Percentiles rank a stretch among this genome's conserved stretches.
Evolutionary conservation across 345 rosid species (phyloP).

Genomic region (Iberis pinnata): DNA sequence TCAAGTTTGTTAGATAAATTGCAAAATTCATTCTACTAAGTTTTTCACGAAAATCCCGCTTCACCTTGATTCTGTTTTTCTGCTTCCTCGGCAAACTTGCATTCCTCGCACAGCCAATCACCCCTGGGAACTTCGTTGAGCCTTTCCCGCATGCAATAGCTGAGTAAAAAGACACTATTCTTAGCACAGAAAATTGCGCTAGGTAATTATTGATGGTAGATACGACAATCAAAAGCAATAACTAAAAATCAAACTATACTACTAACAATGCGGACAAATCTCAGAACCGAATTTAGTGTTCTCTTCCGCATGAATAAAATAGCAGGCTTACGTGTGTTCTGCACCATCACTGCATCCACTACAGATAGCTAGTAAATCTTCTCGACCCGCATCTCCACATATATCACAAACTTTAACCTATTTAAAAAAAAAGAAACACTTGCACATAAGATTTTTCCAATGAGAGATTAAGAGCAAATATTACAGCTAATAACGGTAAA

Average conservation of each 20-base stretch:
- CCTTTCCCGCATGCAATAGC: slow-evolving; percentile 97
- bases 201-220: slow-evolving; percentile 10
- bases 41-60: slow-evolving; percentile 17
- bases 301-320: slow-evolving; percentile 8
- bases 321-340: slow-evolving; percentile 86
- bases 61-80: slow-evolving; percentile 68
- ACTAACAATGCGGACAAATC: slow-evolving; percentile 7
- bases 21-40: slow-evolving; percentile 5
- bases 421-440: slow-evolving; percentile 22
- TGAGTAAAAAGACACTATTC: slow-evolving; percentile 32
- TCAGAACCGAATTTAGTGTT: slow-evolving; percentile 3
- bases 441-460: neutral
- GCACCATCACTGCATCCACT: slow-evolving; percentile 94
- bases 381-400: slow-evolving; percentile 99
- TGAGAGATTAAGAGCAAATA: neutral
- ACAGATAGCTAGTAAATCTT: slow-evolving; percentile 91
- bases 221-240: slow-evolving; percentile 2
- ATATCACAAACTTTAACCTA: slow-evolving; percentile 99
- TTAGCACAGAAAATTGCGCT: slow-evolving; percentile 11
- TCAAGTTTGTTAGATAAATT: slow-evolving; percentile 22
- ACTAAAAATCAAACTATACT: neutral
- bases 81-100: slow-evolving; percentile 63
- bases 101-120: slow-evolving; percentile 97
- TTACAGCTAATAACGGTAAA: slow-evolving; percentile 4
- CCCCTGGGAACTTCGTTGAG: slow-evolving; percentile 73